Percentiles rank a stretch among this genome's conserved stretches.
phyloP scores from a whole-genome alignment of 2,329 filamentous ascomycete species.

The Fusarium papillatum region DNA sequence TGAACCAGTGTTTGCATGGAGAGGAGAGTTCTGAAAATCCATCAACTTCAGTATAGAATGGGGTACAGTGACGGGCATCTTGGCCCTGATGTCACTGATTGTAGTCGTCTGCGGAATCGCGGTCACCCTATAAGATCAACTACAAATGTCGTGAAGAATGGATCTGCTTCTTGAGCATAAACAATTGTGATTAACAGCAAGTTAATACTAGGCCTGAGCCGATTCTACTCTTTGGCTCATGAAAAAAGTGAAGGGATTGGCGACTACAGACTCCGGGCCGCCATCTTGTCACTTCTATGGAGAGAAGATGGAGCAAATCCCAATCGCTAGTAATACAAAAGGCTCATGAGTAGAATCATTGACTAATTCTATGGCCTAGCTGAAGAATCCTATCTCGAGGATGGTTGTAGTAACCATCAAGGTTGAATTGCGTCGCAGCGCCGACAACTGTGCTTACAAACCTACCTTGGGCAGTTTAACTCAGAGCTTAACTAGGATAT shows the following conservation, averaged over 20 bases:
- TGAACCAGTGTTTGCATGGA: background rate
- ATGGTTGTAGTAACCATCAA: background rate
- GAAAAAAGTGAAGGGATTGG: background rate
- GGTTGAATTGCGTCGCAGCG: background rate
- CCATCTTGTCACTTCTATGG: background rate
- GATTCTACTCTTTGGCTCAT: background rate
- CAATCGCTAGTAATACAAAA: no score
- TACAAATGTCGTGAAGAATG: background rate
- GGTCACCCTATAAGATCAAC: background rate
- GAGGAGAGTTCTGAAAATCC: background rate
- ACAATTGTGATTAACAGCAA: fast-evolving
- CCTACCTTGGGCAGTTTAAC: background rate
- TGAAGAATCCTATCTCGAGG: background rate
- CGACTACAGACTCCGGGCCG: background rate
- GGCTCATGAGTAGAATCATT: no score
- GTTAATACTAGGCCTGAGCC: background rate
- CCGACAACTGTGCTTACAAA: background rate
- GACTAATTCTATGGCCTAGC: no score
- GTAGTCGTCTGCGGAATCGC: background rate
- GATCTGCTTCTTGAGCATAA: background rate
- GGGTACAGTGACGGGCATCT: no score
- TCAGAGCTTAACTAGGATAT: background rate
- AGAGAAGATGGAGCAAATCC: no score
- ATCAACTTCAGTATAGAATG: background rate
- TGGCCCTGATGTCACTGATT: no score